Base-by-base conservation (phyloP, 768 basidiomycete species). In the Amanita rimosa region DNA sequence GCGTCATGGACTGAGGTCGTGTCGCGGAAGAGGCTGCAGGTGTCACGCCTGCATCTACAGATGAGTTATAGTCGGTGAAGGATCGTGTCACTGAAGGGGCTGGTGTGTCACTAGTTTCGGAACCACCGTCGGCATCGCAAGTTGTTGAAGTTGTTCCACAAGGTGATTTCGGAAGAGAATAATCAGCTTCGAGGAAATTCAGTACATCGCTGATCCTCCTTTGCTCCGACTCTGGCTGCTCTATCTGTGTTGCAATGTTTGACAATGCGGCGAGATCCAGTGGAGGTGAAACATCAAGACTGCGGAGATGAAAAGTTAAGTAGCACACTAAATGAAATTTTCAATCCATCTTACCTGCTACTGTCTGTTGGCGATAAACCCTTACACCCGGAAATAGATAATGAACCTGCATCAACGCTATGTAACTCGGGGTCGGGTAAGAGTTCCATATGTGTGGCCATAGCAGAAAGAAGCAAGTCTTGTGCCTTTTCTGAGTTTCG, bases 211-310 rank as follows among this genome's bases (percentile, higher is more conserved):
- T n/a, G 39, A 16, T 14, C 33, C 29, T 34, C 6, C 27, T 21
- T 16, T 16, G 13, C 21, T 43, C 34, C 5, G 38, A 41, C n/a
- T 29, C 2, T n/a, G 52, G 9, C 8, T 58, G 39, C 48, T 66
- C 67, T 0, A 67, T 65, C 0, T 64, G 66, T 3, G 61, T 50
- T 1, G 59, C 55, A 7, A 68, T 60, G 1, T 47, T 35, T 0
- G 68, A 67, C 7, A 71, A 55, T 5, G 55, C 45, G 2, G 57
- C 62, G 6, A 71, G 60, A n/a, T 61, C 68, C 22, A 60, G 44
- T 0, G 68, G 68, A 8, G 68, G 68, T 16, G 47, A 47, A 10
- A 69, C 63, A 13, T 64, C 62, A 0, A 67, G 69, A 6, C 67
- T 21, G 53, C 57, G 52, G 53, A 38, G 54, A 58, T 48, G 56